phyloP scores from a whole-genome alignment of 192 early-diverging fungal genomes.

The Coemansia sp. region DNA sequence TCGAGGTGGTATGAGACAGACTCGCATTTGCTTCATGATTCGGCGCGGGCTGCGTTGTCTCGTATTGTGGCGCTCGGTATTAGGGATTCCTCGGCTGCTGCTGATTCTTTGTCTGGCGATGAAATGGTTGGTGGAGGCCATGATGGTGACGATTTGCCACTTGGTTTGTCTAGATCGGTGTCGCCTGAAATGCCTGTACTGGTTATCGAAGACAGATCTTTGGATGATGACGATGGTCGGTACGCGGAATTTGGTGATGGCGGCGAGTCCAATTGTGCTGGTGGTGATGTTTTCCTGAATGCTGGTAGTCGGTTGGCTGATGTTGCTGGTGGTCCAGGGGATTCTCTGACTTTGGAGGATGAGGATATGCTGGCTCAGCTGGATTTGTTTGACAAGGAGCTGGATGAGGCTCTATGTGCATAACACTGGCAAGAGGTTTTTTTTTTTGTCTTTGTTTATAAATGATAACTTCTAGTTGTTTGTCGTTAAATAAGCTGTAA shows the following conservation, averaged over 20 bases:
- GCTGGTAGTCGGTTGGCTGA: too few species aligned
- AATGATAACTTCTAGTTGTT: too few species aligned
- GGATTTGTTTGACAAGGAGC: slow-evolving; percentile 51
- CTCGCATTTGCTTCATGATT: slow-evolving; percentile 4
- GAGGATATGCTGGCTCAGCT: slow-evolving; percentile 43
- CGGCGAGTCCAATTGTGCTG: not conserved
- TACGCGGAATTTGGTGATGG: not conserved
- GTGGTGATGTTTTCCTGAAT: not conserved
- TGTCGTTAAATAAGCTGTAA: too few species aligned
- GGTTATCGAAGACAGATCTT: slow-evolving; percentile 1
- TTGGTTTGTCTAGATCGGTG: slow-evolving; percentile 10
- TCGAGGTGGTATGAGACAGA: slow-evolving; percentile 51
- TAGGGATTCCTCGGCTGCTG: too few species aligned
- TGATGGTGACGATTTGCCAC: too few species aligned
- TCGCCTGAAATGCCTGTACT: slow-evolving; percentile 50
- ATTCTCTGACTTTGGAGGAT: not conserved
- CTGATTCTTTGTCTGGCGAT: too few species aligned
- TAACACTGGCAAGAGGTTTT: not conserved
- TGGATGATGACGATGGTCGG: not conserved
- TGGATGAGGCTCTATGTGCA: slow-evolving; percentile 32
- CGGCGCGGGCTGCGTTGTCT: slow-evolving; percentile 20
- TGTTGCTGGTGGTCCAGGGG: too few species aligned
- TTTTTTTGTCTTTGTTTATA: too few species aligned
- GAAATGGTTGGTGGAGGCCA: not conserved
- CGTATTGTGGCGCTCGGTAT: slow-evolving; percentile 29